phyloP scores from a whole-genome alignment of 441 rosid species.

The Brassica hybrid region DNA sequence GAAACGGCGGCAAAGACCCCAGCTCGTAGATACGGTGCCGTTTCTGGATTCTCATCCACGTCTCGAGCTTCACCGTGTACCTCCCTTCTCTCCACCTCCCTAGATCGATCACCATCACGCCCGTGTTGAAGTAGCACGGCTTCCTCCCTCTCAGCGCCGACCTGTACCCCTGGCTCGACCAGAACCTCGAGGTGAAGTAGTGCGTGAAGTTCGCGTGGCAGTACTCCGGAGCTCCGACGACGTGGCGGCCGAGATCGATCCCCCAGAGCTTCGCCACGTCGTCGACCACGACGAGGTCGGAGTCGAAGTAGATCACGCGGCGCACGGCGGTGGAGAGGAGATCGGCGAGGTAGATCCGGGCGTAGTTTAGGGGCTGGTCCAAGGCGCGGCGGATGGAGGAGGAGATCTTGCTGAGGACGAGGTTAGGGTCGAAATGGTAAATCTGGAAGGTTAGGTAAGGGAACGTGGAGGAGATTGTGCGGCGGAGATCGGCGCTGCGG shows the following conservation, averaged over 20 bases:
- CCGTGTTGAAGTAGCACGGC: conserved; percentile 79
- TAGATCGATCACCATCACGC: conserved; percentile 83
- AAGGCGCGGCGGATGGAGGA: conserved; percentile 65
- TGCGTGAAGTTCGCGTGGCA: conserved; percentile 79
- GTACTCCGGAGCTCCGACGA: conserved; percentile 78
- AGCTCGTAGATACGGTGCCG: conserved; percentile 67
- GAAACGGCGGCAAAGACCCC: conserved; percentile 78
- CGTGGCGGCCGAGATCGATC: conserved; percentile 50
- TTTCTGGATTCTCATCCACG: conserved; percentile 76
- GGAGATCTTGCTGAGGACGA: conserved; percentile 59
- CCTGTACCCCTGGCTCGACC: conserved; percentile 54
- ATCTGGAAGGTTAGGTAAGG: conserved; percentile 57
- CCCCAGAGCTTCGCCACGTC: conserved; percentile 73
- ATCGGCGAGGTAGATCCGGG: conserved; percentile 77
- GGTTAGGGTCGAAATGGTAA: conserved; percentile 59
- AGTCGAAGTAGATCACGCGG: conserved; percentile 74
- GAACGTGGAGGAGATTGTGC: conserved; percentile 52
- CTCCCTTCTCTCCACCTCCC: conserved; percentile 68
- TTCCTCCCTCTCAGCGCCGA: conserved; percentile 50
- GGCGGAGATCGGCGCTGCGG: conserved; percentile 51
- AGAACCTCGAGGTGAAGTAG: conserved; percentile 67
- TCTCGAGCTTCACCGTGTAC: conserved; percentile 60
- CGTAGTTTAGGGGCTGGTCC: conserved; percentile 81
- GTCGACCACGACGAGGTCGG: conserved; percentile 79
- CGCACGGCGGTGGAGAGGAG: conserved; percentile 56